A percentile compares a stretch with the other conserved stretches of the same genome.
These are phyloP conservation scores for Morella rubra DNA, from an alignment of 306 rosid genomes.

Conservation along the genomic window DNA sequence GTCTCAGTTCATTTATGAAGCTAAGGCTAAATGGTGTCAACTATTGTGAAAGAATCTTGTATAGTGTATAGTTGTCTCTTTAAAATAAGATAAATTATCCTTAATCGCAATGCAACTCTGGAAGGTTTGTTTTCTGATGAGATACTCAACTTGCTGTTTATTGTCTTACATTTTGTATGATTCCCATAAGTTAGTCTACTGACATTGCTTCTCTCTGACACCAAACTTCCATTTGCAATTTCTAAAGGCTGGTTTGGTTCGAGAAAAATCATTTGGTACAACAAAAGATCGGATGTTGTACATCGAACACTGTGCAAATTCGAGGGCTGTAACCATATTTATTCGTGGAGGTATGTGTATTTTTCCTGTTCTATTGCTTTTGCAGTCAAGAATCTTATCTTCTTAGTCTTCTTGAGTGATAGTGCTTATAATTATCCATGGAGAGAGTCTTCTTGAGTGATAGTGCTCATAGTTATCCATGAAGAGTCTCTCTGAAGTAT, in stretches of 20 bases:
- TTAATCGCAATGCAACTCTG: neutral
- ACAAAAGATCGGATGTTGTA: slow-evolving; percentile 96
- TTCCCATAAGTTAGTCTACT: neutral
- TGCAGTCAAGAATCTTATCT: neutral
- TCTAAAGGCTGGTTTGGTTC: slow-evolving; percentile 85
- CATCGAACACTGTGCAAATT: slow-evolving; percentile 98
- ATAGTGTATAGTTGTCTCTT: neutral
- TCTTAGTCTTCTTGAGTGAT: neutral
- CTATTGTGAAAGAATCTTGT: neutral
- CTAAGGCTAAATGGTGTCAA: neutral
- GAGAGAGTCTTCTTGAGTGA: neutral
- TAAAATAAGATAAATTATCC: neutral
- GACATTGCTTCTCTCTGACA: neutral
- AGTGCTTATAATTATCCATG: neutral
- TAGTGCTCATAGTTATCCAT: neutral
- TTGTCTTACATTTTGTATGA: neutral
- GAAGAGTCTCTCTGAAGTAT: neutral
- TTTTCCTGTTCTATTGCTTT: neutral
- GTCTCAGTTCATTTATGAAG: neutral
- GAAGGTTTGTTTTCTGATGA: neutral
- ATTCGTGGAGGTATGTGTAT: slow-evolving; percentile 79
- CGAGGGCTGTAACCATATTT: slow-evolving; percentile 88
- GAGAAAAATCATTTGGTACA: slow-evolving; percentile 92
- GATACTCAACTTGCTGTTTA: neutral
- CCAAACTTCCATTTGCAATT: slow-evolving; percentile 3